Base-by-base conservation (phyloP, 2,329 filamentous ascomycete genomes). In the Cadophora malorum region DNA sequence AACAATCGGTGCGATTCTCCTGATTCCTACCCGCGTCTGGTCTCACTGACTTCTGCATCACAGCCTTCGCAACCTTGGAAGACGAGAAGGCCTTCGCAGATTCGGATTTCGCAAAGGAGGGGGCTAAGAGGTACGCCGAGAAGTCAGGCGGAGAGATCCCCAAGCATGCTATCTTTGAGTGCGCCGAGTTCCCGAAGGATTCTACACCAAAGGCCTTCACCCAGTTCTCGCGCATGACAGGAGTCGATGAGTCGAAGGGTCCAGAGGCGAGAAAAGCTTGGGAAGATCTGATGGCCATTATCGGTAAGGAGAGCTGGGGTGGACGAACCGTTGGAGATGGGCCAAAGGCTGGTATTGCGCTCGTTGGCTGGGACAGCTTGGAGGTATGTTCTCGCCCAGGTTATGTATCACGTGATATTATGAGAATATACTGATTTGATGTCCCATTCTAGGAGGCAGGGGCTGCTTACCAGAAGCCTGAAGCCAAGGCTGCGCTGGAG, bases 1-100 rank as follows among this genome's bases (percentile, higher is more conserved):
- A 33, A 68, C 64, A 14, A 59, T 70, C 58, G 66, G 70, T 71
- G 68, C 14, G 41, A 5, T 14, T 5, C 41, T 45, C 35, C 10
- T 1, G 19, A 45, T 45, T 45, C 41, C 14, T 1, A 2, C 10
- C 6, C 12, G 7, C 9, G 41, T 45, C 10, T 3, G 6, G 4
- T 14, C 2, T 19, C 2, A 16, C 49, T 68, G 49, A 68, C 45
- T 19, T 16, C 14, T 10, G 28, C 28, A 3, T 21, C 5, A 6
- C 21, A 71, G 69, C 66, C n/a, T 71, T 71, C 63, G 58, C 49
- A 52, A 68, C 67, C 19, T 19, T 59, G 19, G 69, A 69, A 63
- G 70, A 71, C 49, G 31, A 65, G 38, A 61, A 71, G 23, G 64
- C 68, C n/a, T 71, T 71, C 56, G 45, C 21, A 6, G 62, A 63